A percentile compares a stretch with the other conserved stretches of the same genome.
These are phyloP conservation scores for Pythium guiyangense DNA, from an alignment of 352 stramenopile species.

Conservation along the genomic window DNA sequence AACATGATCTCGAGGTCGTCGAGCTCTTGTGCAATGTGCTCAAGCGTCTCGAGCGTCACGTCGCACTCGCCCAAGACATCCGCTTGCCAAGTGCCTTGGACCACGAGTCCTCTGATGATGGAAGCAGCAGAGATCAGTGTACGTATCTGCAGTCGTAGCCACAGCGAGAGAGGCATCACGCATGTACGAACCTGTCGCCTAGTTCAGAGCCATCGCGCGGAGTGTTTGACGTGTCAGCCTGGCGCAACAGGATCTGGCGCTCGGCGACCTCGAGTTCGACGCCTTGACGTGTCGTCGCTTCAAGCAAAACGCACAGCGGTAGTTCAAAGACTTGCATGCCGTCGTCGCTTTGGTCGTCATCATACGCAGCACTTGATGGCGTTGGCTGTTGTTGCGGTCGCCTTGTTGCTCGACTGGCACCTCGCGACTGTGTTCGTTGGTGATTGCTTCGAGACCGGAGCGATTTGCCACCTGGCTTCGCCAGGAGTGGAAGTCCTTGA, in stretches of 20 bases:
- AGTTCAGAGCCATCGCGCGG: conserved; percentile 6
- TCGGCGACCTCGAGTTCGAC: conserved; percentile 57
- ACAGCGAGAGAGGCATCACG: no score
- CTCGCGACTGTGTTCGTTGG: no score
- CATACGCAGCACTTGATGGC: conserved; percentile 3
- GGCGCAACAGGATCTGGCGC: conserved; percentile 49
- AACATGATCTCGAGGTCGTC: conserved; percentile 75
- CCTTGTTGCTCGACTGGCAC: no score
- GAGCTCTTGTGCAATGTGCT: conserved; percentile 47
- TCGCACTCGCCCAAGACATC: conserved; percentile 25
- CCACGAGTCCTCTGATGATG: conserved; percentile 39
- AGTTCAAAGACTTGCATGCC: conserved; percentile 24
- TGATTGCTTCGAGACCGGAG: no score
- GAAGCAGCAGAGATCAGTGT: conserved; percentile 1
- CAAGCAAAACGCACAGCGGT: conserved; percentile 39
- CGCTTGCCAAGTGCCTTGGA: conserved; percentile 41
- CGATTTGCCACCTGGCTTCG: background rate
- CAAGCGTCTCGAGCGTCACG: conserved; percentile 28
- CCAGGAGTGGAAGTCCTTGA: conserved; percentile 13
- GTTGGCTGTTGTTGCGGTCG: no score
- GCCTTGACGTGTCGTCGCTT: conserved; percentile 59
- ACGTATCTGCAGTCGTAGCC: no score
- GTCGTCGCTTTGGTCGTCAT: conserved; percentile 6
- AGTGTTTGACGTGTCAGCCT: background rate
- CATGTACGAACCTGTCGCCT: conserved; percentile 41